Conservation (phyloP, 805 yeast genomes). For the Maudiozyma serrabonitensis region DNA sequence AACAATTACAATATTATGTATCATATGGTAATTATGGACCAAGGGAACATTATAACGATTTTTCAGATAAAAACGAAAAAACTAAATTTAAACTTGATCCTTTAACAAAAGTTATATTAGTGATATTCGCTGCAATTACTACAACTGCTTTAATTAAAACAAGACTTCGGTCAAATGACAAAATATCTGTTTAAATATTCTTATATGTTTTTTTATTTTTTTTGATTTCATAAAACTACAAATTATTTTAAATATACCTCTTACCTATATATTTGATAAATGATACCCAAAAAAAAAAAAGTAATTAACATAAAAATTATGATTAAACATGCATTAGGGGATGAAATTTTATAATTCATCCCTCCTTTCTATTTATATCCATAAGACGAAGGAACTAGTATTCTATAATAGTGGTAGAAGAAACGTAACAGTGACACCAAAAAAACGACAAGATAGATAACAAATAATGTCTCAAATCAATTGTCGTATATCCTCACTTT, state of each 20-base stretch:
- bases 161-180: neutral
- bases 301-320: no score
- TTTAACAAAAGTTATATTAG: neutral
- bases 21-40: slow-evolving; percentile 68
- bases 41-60: slow-evolving; percentile 40
- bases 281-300: no score
- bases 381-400: no score
- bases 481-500: no score
- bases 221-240: neutral
- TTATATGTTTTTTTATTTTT: neutral
- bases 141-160: neutral
- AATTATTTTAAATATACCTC: neutral
- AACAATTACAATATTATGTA: slow-evolving; percentile 49
- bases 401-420: no score
- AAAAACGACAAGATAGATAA: neutral
- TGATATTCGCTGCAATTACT: neutral
- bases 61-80: neutral
- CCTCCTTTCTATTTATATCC: no score
- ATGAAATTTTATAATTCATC: no score
- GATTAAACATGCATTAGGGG: no score
- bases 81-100: neutral
- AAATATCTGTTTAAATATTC: neutral
- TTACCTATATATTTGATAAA: no score
- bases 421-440: neutral
- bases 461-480: no score